phyloP scores from a whole-genome alignment of 73 alveolate genomes.

The Paramecium primaurelia region DNA sequence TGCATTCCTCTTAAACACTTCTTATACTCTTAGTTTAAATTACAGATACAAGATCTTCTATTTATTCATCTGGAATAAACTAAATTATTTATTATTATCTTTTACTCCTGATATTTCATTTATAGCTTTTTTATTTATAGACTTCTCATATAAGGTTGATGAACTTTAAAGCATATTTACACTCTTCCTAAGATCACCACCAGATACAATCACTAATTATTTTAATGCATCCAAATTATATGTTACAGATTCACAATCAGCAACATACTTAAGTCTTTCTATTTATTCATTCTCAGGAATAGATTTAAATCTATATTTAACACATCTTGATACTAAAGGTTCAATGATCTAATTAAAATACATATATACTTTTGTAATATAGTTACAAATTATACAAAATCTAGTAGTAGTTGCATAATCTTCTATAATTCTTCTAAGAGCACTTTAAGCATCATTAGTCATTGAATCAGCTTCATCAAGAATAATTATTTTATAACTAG shows the following conservation, averaged over 20 bases:
- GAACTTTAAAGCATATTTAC: constrained; percentile 88
- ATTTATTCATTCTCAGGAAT: constrained; percentile 91
- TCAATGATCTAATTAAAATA: constrained; percentile 79
- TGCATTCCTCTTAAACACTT: background rate
- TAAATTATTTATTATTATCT: background rate
- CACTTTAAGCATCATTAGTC: constrained; percentile 98
- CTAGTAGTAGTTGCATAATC: constrained; percentile 94
- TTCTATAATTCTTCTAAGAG: constrained; percentile 98
- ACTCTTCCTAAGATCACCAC: constrained; percentile 95
- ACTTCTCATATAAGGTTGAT: constrained; percentile 71
- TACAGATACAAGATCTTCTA: background rate
- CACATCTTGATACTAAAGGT: constrained; percentile 98
- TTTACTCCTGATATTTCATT: constrained; percentile 89
- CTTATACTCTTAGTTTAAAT: background rate
- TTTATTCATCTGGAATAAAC: constrained; percentile 22
- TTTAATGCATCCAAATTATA: constrained; percentile 73
- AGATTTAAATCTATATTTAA: constrained; percentile 96
- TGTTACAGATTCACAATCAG: constrained; percentile 81
- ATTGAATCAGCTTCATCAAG: constrained; percentile 99
- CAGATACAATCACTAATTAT: constrained; percentile 78
- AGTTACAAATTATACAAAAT: constrained; percentile 98
- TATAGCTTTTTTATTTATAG: constrained; percentile 72
- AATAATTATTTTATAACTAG: constrained; percentile 77
- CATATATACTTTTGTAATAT: constrained; percentile 79
- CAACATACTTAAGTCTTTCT: constrained; percentile 78